A percentile compares a stretch with the other conserved stretches of the same genome.
Conservation (phyloP, 768 basidiomycete species). For the Chalciporus chontae region DNA sequence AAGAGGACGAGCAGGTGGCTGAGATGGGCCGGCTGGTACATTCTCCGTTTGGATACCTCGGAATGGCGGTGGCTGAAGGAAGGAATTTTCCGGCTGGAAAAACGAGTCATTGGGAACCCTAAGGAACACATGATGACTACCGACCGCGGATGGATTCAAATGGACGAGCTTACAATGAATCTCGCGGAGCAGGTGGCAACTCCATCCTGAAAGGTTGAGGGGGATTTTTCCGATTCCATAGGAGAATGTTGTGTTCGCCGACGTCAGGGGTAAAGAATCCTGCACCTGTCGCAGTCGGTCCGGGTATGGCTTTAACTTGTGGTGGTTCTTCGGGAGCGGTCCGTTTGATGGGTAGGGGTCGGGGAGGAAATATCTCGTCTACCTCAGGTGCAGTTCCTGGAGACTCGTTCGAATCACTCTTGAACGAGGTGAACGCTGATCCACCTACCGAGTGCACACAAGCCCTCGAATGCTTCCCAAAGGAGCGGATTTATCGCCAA, state of each 20-base stretch:
- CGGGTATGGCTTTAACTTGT: slow-evolving; percentile 33
- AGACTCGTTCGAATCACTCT: slow-evolving; percentile 13
- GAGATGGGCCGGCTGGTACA: slow-evolving; percentile 37
- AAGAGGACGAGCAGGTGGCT: slow-evolving; percentile 59
- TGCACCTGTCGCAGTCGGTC: slow-evolving; percentile 57
- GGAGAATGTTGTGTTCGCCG: slow-evolving; percentile 51
- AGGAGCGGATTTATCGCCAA: slow-evolving; percentile 71
- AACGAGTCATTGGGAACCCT: slow-evolving; percentile 59
- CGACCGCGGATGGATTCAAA: background rate
- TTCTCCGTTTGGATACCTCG: slow-evolving; percentile 43
- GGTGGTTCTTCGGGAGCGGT: slow-evolving; percentile 49
- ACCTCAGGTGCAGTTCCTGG: slow-evolving; percentile 68
- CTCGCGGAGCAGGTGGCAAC: slow-evolving; percentile 47
- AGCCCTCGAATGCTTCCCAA: slow-evolving; percentile 91
- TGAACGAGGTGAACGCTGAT: slow-evolving; percentile 2
- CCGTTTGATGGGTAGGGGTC: slow-evolving; percentile 53
- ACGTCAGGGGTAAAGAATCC: slow-evolving; percentile 78
- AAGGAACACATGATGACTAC: slow-evolving; percentile 6
- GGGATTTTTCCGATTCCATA: slow-evolving; percentile 55
- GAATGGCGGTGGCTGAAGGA: slow-evolving; percentile 44
- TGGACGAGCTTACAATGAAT: slow-evolving; percentile 51
- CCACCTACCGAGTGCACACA: slow-evolving; percentile 70
- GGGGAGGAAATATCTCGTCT: slow-evolving; percentile 69
- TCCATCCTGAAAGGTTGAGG: slow-evolving; percentile 57
- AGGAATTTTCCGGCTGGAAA: slow-evolving; percentile 53